These are phyloP conservation scores for Backusella macrospora DNA, from an alignment of 192 early-diverging fungal species.

Conservation along the genomic window DNA sequence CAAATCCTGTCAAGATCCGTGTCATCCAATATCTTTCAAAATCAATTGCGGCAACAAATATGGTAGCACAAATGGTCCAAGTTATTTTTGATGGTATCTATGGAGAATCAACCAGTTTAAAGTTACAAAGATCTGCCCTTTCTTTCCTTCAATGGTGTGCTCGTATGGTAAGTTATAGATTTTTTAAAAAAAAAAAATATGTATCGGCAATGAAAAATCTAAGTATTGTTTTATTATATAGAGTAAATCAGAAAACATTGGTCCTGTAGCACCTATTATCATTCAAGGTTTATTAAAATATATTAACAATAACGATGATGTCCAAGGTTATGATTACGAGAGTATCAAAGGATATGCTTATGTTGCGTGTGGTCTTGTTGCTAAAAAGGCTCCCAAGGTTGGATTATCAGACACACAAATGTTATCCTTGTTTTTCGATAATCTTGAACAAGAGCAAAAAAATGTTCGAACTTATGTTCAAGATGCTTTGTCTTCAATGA, in stretches of 20 bases:
- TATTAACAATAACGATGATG: constrained; percentile 47
- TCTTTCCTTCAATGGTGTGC: constrained; percentile 89
- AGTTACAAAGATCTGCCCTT: constrained; percentile 75
- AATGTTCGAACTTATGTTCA: constrained; percentile 81
- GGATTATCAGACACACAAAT: constrained; percentile 65
- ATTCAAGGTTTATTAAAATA: constrained; percentile 73
- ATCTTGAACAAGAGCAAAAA: constrained; percentile 60
- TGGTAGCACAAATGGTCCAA: constrained; percentile 70
- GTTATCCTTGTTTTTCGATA: constrained; percentile 69
- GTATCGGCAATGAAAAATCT: too few relatives aligned
- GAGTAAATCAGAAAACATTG: constrained; percentile 53
- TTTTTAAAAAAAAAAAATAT: neutral
- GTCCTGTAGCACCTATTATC: constrained; percentile 65
- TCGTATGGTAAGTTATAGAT: constrained; percentile 57
- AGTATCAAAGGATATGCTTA: constrained; percentile 81
- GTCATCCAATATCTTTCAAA: constrained; percentile 64
- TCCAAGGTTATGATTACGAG: constrained; percentile 53
- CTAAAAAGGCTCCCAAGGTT: constrained; percentile 70
- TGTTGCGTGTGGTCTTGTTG: constrained; percentile 78
- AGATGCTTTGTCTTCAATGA: constrained; percentile 78
- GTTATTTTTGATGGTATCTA: constrained; percentile 83
- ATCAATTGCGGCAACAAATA: constrained; percentile 70
- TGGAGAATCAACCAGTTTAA: constrained; percentile 68
- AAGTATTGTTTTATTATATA: constrained; percentile 15
- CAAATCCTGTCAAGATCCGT: constrained; percentile 59